These are phyloP conservation scores for Xylariaceae sp. DNA, from an alignment of 2,329 filamentous ascomycete genomes.

Conservation along the genomic window DNA sequence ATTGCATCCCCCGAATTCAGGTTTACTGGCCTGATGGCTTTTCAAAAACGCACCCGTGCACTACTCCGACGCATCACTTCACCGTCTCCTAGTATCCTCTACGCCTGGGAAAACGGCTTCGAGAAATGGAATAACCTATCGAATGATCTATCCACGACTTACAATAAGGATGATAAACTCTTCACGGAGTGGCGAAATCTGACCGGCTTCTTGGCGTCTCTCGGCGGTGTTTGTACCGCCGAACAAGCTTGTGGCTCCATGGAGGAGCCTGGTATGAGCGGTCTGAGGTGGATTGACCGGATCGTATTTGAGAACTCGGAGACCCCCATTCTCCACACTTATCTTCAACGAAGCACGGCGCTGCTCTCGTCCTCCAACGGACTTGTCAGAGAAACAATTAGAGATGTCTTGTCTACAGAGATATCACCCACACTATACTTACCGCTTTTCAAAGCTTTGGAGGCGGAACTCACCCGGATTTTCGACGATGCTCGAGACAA, in stretches of 20 bases:
- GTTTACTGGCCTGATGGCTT: slow-evolving; percentile 63
- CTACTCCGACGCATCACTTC: slow-evolving; percentile 55
- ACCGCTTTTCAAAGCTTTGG: slow-evolving; percentile 58
- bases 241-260: slow-evolving; percentile 49
- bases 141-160: slow-evolving; percentile 54
- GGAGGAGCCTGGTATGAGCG: slow-evolving; percentile 53
- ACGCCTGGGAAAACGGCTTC: slow-evolving; percentile 62
- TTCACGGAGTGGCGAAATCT: slow-evolving; percentile 63
- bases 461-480: slow-evolving; percentile 57
- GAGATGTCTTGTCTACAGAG: slow-evolving; percentile 61
- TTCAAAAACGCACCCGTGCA: slow-evolving; percentile 59
- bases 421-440: slow-evolving; percentile 57
- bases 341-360: slow-evolving; percentile 58
- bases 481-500: slow-evolving; percentile 51
- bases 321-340: slow-evolving; percentile 54
- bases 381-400: slow-evolving; percentile 59
- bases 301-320: slow-evolving; percentile 54
- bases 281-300: slow-evolving; percentile 60
- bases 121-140: slow-evolving; percentile 60
- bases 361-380: slow-evolving; percentile 59
- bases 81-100: slow-evolving; percentile 60
- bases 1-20: slow-evolving; percentile 59
- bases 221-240: slow-evolving; percentile 60
- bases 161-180: slow-evolving; percentile 50
- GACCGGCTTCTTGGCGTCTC: slow-evolving; percentile 61